Evolutionary conservation across 2,329 filamentous ascomycete species (phyloP).

Genomic region (Epichloe scottii): DNA sequence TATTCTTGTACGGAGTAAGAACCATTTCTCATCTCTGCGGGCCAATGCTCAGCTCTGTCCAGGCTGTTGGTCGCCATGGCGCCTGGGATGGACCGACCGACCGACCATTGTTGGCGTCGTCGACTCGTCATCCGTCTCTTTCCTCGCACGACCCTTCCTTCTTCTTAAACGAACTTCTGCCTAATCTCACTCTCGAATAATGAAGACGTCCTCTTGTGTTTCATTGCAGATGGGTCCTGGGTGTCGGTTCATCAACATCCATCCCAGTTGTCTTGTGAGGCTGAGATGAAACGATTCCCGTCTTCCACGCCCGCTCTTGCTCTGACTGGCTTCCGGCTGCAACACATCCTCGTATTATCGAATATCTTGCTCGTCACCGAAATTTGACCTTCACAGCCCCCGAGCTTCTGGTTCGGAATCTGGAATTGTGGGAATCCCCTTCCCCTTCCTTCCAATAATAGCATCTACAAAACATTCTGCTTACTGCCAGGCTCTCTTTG

Average conservation of each 20-base stretch:
- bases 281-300: slow-evolving; percentile 7
- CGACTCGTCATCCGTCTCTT: slow-evolving; percentile 3
- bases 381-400: slow-evolving; percentile 7
- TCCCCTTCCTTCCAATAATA: slow-evolving; percentile 2
- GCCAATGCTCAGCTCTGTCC: slow-evolving; percentile 5
- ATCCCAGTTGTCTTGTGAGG: slow-evolving; percentile 10
- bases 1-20: no score
- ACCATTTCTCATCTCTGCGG: slow-evolving; percentile 1
- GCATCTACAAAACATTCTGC: slow-evolving; percentile 4
- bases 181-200: slow-evolving; percentile 1
- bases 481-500: slow-evolving; percentile 6
- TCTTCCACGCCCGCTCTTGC: neutral
- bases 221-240: slow-evolving; percentile 13
- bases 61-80: slow-evolving; percentile 7
- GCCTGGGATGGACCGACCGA: neutral
- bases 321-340: neutral
- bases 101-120: neutral
- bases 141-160: neutral
- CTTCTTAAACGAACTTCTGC: neutral
- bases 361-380: neutral
- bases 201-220: slow-evolving; percentile 9
- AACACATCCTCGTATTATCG: slow-evolving; percentile 3
- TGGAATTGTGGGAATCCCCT: neutral
- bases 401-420: neutral
- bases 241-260: slow-evolving; percentile 7